Percentiles rank a stretch among this genome's conserved stretches.
phyloP scores from a whole-genome alignment of 2,329 filamentous ascomycete species.

The Lojkania enalia region DNA sequence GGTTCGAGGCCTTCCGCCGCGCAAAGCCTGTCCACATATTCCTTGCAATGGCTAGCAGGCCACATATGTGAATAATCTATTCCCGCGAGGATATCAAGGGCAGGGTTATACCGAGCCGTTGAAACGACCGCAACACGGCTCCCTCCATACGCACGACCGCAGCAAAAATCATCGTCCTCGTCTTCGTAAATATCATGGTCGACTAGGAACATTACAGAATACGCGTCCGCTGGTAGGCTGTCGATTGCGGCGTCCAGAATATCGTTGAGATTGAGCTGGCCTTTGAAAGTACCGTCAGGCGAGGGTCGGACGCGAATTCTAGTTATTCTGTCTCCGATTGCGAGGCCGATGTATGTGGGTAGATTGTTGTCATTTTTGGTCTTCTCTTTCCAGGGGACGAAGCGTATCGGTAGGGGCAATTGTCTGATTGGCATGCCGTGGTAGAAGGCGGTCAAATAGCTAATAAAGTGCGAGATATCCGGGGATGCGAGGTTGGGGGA shows the following conservation, averaged over 20 bases:
- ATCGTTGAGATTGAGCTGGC: constrained; percentile 64
- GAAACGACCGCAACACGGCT: constrained; percentile 66
- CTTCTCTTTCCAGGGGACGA: constrained; percentile 51
- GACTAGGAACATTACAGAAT: constrained; percentile 60
- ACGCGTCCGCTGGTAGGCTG: constrained; percentile 61
- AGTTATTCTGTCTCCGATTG: constrained; percentile 42
- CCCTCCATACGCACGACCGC: constrained; percentile 67
- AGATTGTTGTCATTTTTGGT: neutral
- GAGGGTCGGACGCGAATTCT: constrained; percentile 57
- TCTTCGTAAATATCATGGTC: constrained; percentile 68
- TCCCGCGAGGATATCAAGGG: constrained; percentile 34
- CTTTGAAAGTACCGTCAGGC: constrained; percentile 52
- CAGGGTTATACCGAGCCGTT: constrained; percentile 63
- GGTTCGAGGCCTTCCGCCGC: constrained; percentile 26
- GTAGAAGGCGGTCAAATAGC: constrained; percentile 57
- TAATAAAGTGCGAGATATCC: constrained; percentile 37
- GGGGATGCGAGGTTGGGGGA: constrained; percentile 15
- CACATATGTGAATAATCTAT: constrained; percentile 60
- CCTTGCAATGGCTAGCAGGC: constrained; percentile 65
- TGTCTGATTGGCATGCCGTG: constrained; percentile 56
- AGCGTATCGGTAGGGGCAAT: constrained; percentile 48
- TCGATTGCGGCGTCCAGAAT: constrained; percentile 61
- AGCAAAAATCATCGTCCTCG: constrained; percentile 68
- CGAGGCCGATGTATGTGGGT: constrained; percentile 52
- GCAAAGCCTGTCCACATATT: constrained; percentile 52